phyloP scores from a whole-genome alignment of 2,329 filamentous ascomycete genomes.

The Penicillium carneum region DNA sequence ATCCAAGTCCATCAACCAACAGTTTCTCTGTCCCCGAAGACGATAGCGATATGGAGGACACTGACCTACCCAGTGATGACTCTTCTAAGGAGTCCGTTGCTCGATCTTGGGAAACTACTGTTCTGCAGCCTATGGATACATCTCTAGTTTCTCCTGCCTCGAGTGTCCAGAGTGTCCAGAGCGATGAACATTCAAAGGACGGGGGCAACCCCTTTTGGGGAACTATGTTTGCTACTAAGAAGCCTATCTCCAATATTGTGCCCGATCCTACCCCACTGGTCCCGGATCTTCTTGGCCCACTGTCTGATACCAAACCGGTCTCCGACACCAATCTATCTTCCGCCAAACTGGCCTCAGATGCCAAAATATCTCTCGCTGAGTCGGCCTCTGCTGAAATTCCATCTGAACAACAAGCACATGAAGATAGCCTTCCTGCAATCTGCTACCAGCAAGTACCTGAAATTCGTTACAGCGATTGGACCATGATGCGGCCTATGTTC shows the following conservation, averaged over 20 bases:
- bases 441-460: constrained; percentile 18
- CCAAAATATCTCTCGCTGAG: not conserved
- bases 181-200: not conserved
- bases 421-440: not conserved
- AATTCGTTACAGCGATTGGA: constrained; percentile 5
- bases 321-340: not conserved
- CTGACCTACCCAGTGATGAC: constrained; percentile 5
- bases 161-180: not conserved
- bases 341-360: not conserved
- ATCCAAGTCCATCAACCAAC: constrained; percentile 39
- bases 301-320: not conserved
- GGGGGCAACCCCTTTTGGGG: not conserved
- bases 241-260: not conserved
- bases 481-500: constrained; percentile 16
- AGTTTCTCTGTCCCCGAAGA: constrained; percentile 53
- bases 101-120: constrained; percentile 3
- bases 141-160: not conserved
- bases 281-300: not conserved
- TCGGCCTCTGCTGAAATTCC: not conserved
- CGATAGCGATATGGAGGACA: constrained; percentile 41
- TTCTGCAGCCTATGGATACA: not conserved
- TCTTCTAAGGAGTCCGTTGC: constrained; percentile 6
- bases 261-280: not conserved
- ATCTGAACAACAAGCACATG: not conserved
- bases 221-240: not conserved